A percentile compares a stretch with the other conserved stretches of the same genome.
Evolutionary conservation across 257 asterid genomes (phyloP).

Genomic region (Solanum lignicaule): DNA sequence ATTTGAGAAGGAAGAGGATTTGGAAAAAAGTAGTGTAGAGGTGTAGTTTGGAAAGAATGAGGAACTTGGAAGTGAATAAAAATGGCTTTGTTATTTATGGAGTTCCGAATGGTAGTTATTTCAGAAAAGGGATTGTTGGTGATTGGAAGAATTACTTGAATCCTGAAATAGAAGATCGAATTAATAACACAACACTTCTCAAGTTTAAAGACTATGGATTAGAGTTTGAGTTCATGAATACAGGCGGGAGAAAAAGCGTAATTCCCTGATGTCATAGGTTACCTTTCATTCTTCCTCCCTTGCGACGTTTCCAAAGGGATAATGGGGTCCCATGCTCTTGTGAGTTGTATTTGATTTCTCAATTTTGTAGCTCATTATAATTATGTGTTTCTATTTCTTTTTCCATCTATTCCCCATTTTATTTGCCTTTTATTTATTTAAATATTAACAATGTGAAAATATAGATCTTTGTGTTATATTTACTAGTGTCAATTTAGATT

Average conservation of each 20-base stretch:
- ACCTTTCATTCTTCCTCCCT: neutral
- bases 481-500: too few relatives aligned
- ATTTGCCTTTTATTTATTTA: too few relatives aligned
- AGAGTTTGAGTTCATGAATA: neutral
- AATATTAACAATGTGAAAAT: too few relatives aligned
- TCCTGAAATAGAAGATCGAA: constrained; percentile 14
- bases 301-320: neutral
- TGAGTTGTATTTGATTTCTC: neutral
- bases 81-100: constrained; percentile 9
- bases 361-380: neutral
- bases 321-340: neutral
- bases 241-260: neutral
- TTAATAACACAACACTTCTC: neutral
- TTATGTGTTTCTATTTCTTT: neutral
- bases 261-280: neutral
- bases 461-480: too few relatives aligned
- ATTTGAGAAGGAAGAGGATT: constrained; percentile 5
- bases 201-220: constrained; percentile 19
- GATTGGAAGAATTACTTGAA: constrained; percentile 26
- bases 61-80: constrained; percentile 26
- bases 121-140: constrained; percentile 20
- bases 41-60: constrained; percentile 27
- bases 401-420: too few relatives aligned
- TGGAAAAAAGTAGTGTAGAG: constrained; percentile 14
- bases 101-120: constrained; percentile 18